Base-by-base conservation (phyloP, 176 grass and related monocot species). In the Aegilops tauschii region DNA sequence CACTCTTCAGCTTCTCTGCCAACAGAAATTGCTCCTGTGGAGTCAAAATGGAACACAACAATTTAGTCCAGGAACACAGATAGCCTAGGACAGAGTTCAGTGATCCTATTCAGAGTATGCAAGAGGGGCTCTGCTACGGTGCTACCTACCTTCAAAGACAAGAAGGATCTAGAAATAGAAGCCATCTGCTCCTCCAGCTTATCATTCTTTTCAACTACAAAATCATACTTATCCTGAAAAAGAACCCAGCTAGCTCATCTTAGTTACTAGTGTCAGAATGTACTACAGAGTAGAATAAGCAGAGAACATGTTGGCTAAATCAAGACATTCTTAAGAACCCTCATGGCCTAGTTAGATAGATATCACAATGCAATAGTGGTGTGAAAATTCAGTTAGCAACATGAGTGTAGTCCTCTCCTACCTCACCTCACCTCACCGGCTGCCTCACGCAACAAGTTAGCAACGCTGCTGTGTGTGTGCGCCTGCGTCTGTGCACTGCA, bases 161-260 rank as follows among this genome's bases (percentile, higher is more conserved):
- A 11, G 39, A 92, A 88, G 45, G 90, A 92, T 28, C 27, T 86
- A 58, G 83, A 92, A 62, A 95, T 70, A 64, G 3, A 35, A n/a
- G 31, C 69, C 62, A 92, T 79, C 79, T 93, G 86, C 62, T 88
- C 88, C 87, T 90, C 86, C 44, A 95, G 76, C 79, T 88, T 93
- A 17, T 80, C 77, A 77, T 90, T 84, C 82, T 93, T 87, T 34
- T 81, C 81, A 45, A 81, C 42, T 36, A 90, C 65, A 80, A 49
- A 82, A 25, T 90, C 71, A 28, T 80, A 87, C 34, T 88, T 92
- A 66, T 94, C 88, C 93, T 95, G 81, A 69, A 88, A 90, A 27
- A 69, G 59, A 27, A 65, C 20, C 66, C 18, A 32, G 3, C 31
- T 32, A 37, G 7, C 14, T 14, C 17, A 45, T 70, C 7, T 78